Conservation (phyloP, 2,329 filamentous ascomycete genomes). For the Sarocladiaceae sp. region DNA sequence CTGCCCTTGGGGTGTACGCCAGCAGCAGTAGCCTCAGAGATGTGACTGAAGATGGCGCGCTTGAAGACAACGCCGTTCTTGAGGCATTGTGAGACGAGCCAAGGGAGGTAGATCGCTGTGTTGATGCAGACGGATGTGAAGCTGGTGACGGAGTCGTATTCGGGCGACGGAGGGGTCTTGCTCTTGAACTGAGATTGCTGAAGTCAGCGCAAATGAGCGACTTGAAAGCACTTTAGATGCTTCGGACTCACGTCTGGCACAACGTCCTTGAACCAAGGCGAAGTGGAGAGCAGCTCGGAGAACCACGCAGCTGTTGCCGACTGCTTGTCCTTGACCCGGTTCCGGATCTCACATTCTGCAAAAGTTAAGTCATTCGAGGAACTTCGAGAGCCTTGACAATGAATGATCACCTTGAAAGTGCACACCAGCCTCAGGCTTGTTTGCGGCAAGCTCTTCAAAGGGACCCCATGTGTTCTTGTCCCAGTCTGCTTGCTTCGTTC, state of each 20-base stretch:
- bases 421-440: conserved; percentile 65
- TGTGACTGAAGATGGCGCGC: conserved; percentile 47
- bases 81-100: conserved; percentile 60
- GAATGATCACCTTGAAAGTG: conserved; percentile 55
- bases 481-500: conserved; percentile 34
- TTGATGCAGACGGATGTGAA: conserved; percentile 71
- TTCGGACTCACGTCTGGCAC: conserved; percentile 31
- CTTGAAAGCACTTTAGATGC: too few relatives aligned
- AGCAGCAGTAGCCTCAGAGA: conserved; percentile 50
- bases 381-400: not conserved
- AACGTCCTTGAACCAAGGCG: conserved; percentile 63
- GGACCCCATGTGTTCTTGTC: conserved; percentile 54
- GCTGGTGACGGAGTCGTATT: conserved; percentile 47
- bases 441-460: conserved; percentile 45
- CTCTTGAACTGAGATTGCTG: not conserved
- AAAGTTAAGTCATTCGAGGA: not conserved
- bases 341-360: conserved; percentile 38
- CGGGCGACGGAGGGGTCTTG: conserved; percentile 30
- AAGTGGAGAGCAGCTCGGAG: conserved; percentile 31
- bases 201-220: too few relatives aligned
- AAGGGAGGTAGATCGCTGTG: conserved; percentile 64
- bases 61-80: conserved; percentile 52
- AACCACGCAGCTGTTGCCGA: conserved; percentile 14
- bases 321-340: conserved; percentile 9
- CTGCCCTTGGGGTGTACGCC: conserved; percentile 47